Base-by-base conservation (phyloP, 345 rosid genomes). In the Camelina laxa region DNA sequence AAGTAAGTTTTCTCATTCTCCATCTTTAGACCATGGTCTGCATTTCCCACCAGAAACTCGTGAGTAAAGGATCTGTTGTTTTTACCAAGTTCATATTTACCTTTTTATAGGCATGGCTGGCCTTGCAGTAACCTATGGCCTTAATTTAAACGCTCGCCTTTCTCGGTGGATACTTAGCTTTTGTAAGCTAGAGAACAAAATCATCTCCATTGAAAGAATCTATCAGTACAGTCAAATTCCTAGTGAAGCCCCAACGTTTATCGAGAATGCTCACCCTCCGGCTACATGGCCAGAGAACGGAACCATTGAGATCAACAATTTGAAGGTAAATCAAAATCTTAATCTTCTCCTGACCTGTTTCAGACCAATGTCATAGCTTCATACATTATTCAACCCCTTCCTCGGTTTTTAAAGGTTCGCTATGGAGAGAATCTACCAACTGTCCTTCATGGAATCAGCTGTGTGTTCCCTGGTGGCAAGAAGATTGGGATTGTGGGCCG, bases 391-490 rank as follows among this genome's bases (percentile, higher is more conserved):
- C 48, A 42, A 1, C 48, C 48, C 15, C 48, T 42, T 42, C 16
- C 16, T 42, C 48, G 4, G 2, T 42, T 2, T 42, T 42, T 42
- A 42, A 42, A 42, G 48, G 48, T 42, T 42, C 48, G 48, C 48
- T 42, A 42, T 5, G 48, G 48, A 42, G 48, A 42, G 48, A 42
- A 42, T 42, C 48, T 42, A 4, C 48, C 48, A 42, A 42, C 48
- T 2, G 48, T 42, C 48, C 48, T 42, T 42, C 48, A 15, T 42
- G 48, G 48, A 42, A 42, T 42, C 48, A 42, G 48, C 48, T 42
- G 48, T 42, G 48, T 42, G 48, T 42, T 42, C 48, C 48, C 48
- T 42, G 48, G 48, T 42, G 48, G 48, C 48, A 42, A 42, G 48
- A 42, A 42, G 48, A 42, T 42, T 14, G 48, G 48, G 48, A 42